A percentile compares a stretch with the other conserved stretches of the same genome.
phyloP scores from a whole-genome alignment of 1,139 yeast species.

The Magnusiomyces tetraspermus region DNA sequence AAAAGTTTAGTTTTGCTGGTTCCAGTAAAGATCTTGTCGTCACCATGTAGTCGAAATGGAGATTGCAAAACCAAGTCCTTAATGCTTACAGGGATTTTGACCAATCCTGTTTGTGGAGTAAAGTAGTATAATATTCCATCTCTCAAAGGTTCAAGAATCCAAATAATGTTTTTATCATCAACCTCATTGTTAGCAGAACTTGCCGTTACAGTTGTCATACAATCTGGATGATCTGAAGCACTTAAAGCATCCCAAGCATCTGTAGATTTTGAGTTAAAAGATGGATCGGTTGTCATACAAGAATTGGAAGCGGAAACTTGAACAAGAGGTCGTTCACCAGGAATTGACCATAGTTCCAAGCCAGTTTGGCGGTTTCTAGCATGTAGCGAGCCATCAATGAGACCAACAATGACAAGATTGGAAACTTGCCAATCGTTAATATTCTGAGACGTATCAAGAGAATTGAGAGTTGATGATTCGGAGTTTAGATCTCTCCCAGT shows the following conservation, averaged over 20 bases:
- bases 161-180: conserved; percentile 35
- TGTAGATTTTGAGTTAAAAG: too few species aligned
- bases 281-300: too few species aligned
- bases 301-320: conserved; percentile 20
- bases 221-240: too few species aligned
- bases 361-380: conserved; percentile 77
- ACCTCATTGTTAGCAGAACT: too few species aligned
- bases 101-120: conserved; percentile 67
- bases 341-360: conserved; percentile 65
- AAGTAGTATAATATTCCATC: conserved; percentile 85
- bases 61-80: conserved; percentile 71
- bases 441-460: conserved; percentile 15
- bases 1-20: conserved; percentile 66
- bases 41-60: conserved; percentile 59
- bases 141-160: conserved; percentile 88
- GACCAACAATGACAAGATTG: conserved; percentile 60
- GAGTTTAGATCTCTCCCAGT: too few species aligned
- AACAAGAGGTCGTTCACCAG: conserved; percentile 36
- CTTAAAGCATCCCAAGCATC: too few species aligned
- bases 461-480: conserved; percentile 5
- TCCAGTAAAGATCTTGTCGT: conserved; percentile 87
- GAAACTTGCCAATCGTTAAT: conserved; percentile 51
- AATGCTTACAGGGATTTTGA: conserved; percentile 73
- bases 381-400: conserved; percentile 81
- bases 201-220: too few species aligned